A percentile compares a stretch with the other conserved stretches of the same genome.
Evolutionary conservation across 169 alveolate genomes (phyloP).

Genomic region (Plasmodium relictum): DNA sequence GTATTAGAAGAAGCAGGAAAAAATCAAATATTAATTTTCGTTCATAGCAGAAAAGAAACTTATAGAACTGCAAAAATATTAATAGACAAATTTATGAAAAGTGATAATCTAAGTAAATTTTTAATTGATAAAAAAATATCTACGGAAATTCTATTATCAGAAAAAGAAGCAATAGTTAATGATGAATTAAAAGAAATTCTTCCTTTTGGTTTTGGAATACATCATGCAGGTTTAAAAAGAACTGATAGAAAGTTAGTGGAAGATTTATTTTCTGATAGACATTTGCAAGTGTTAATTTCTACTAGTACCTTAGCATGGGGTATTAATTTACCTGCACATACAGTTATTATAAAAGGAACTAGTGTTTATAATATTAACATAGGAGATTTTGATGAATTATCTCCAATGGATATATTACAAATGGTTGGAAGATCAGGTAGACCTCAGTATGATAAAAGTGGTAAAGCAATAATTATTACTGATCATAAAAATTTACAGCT

Average conservation of each 20-base stretch:
- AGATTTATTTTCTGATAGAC: constrained; percentile 97
- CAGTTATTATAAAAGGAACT: constrained; percentile 99
- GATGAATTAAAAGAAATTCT: constrained; percentile 95
- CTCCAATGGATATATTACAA: constrained; percentile 98
- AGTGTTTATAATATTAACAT: constrained; percentile 97
- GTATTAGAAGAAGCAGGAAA: constrained; percentile 89
- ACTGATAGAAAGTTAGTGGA: constrained; percentile 98
- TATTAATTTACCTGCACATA: constrained; percentile 99
- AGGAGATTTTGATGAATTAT: constrained; percentile 98
- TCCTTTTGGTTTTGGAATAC: constrained; percentile 99
- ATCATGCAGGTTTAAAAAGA: constrained; percentile 99
- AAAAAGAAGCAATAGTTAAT: constrained; percentile 90
- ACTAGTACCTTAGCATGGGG: constrained; percentile 99
- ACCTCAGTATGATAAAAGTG: constrained; percentile 98
- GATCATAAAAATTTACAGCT: constrained; percentile 95
- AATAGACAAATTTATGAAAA: constrained; percentile 92
- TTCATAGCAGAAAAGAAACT: constrained; percentile 99
- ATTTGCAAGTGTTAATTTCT: constrained; percentile 96
- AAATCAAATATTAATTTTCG: constrained; percentile 96
- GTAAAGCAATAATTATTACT: constrained; percentile 99
- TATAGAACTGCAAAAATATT: constrained; percentile 95
- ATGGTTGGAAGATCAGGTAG: constrained; percentile 99
- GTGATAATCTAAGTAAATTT: constrained; percentile 90
- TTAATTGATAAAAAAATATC: constrained; percentile 93
- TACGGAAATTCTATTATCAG: constrained; percentile 93